Evolutionary conservation across 164 flowering plant species (phyloP), one percentile per base, ranked within the genome.

Genomic region (Aristolochia fimbriata): DNA sequence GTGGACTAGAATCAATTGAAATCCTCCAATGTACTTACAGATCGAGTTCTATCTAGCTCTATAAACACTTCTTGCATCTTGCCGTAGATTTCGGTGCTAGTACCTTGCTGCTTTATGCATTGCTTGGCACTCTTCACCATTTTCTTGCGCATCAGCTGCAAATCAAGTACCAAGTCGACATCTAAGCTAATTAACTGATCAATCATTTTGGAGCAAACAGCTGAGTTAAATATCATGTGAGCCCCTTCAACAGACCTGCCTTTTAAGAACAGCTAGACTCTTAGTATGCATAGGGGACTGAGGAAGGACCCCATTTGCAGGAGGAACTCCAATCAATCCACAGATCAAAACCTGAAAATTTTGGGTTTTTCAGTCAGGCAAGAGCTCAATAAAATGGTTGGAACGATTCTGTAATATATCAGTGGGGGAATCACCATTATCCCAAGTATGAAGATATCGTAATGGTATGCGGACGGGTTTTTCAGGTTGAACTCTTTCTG

Each of bases 241-340:
- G 47, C 49, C 45, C 20, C 41, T 55, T 31, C 17, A 37, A 57
- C 71, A 21, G 15, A 76, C 82, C 82, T 78, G 82, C 62, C 64
- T 73, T 63, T 70, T 81, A 25, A 81, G 82, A 68, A 75, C 76
- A 27, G 82, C 76, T 53, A 81, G 77, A 65, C 82, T 81, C 67
- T 76, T 81, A 3, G 85, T 78, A 72, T 81, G 85, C 85, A 78
- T 81, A 41, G 85, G 85, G 48, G 85, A 77, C 47, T 81, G 85
- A 54, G 85, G 85, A 41, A 81, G 75, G 25, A 81, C 85, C 13
- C 85, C 83, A 62, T 81, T 81, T 41, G 78, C 62, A 50, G 83
- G 85, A 62, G 81, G 83, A 21, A 81, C 64, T 22, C 85, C 85
- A 33, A 81, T 22, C 66, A 81, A 57, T 30, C 83, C 83, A 59